Base-by-base conservation (phyloP, 768 basidiomycete species). In the Termitomyces sp. region DNA sequence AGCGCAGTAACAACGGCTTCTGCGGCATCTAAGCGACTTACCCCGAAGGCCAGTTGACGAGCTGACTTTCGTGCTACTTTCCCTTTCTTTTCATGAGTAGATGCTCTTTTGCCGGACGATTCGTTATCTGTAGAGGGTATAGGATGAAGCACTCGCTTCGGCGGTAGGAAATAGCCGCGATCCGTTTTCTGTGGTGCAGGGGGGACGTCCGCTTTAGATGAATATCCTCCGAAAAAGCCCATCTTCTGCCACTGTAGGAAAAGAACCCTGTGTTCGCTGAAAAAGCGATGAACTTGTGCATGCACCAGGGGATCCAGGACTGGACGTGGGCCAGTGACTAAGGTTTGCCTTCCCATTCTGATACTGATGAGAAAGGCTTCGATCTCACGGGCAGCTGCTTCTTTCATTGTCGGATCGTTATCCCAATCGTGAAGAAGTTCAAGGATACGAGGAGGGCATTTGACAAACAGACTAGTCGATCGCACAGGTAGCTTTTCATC, bases 181-280 rank as follows among this genome's bases (percentile, higher is more conserved):
- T 52, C 43, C 2, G 41, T 28, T 36, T 55, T 61, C 14, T 33
- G 49, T 0, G 55, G 55, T 23, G 59, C 43, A 9, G 55, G 50
- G 10, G 49, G 48, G 5, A 51, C 55, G 14, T 60, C 40, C 18
- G 47, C 13, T 38, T 51, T 56, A 1, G 57, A 58, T 9, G 26
- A 35, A 5, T 56, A 61, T 18, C 26, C 43, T 26, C 47, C 18
- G 30, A 61, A 56, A 23, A 61, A 61, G 13, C 55, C 59, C 59
- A 61, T 56, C 20, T 61, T 56, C 43, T 61, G 59, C 59, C 59
- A 56, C 41, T 61, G 55, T 10, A 44, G 28, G 26, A 61, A 56
- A n/a, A 43, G 44, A 1, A 23, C 30, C 13, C 33, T 56, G 44
- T 53, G 55, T 23, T 56, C 55, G 12, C 18, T 51, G 23, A 55